Conservation (phyloP, 2,329 filamentous ascomycete species). For the Amylocarpus encephaloides region DNA sequence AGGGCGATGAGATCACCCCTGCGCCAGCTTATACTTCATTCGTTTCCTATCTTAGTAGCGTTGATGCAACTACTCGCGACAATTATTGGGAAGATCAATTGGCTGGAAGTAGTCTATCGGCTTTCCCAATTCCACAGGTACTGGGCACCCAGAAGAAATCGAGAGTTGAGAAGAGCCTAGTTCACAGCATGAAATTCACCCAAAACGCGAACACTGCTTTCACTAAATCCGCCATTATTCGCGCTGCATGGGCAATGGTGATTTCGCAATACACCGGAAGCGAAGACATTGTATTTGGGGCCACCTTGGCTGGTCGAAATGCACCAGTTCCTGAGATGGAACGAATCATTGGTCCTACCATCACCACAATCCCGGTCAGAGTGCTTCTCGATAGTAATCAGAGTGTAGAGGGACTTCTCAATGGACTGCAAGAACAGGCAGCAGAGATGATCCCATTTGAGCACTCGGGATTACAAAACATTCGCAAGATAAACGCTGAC, state of each 20-base stretch:
- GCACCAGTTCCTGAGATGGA: slow-evolving; percentile 35
- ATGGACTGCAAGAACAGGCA: slow-evolving; percentile 39
- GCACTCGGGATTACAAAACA: slow-evolving; percentile 12
- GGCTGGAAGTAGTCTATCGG: too few relatives aligned
- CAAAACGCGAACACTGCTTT: too few relatives aligned
- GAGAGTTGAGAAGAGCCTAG: too few relatives aligned
- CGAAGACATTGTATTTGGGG: slow-evolving; percentile 37
- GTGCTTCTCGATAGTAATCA: too few relatives aligned
- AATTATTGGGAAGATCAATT: too few relatives aligned
- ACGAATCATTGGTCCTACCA: slow-evolving; percentile 37
- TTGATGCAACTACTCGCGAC: too few relatives aligned
- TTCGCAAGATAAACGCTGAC: slow-evolving; percentile 12
- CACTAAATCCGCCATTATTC: slow-evolving; percentile 10
- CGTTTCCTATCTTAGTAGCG: too few relatives aligned
- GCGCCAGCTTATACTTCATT: too few relatives aligned
- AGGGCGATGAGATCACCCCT: too few relatives aligned
- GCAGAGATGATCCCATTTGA: slow-evolving; percentile 37
- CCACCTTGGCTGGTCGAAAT: slow-evolving; percentile 38
- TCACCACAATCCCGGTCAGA: slow-evolving; percentile 39
- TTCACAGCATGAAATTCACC: too few relatives aligned
- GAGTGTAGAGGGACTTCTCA: slow-evolving; percentile 35
- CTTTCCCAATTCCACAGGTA: too few relatives aligned
- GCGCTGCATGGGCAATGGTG: slow-evolving; percentile 35
- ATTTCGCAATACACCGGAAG: slow-evolving; percentile 34
- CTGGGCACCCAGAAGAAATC: too few relatives aligned